Conservation (phyloP, 2,329 filamentous ascomycete genomes). For the Mycosphaerella arachidis region DNA sequence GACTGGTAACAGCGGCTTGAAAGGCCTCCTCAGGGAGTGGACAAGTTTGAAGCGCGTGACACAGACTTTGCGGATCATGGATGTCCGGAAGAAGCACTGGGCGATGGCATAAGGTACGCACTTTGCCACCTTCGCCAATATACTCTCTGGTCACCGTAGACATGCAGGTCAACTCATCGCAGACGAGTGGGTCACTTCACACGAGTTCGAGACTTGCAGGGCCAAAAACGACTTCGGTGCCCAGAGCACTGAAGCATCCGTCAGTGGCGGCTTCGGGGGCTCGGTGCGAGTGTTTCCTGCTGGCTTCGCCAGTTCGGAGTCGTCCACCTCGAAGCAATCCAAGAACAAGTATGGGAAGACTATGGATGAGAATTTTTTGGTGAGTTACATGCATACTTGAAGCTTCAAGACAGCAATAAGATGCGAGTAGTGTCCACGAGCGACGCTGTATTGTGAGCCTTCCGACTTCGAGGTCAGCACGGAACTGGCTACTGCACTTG, state of each 20-base stretch:
- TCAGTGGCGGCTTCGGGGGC: neutral
- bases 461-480: neutral
- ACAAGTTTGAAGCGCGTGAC: neutral
- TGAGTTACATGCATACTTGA: neutral
- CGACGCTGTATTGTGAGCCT: neutral
- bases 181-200: neutral
- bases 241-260: neutral
- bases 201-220: neutral
- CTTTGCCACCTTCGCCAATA: neutral
- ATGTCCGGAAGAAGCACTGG: neutral
- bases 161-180: neutral
- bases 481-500: neutral
- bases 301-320: neutral
- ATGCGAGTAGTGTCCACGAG: neutral
- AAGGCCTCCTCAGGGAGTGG: neutral
- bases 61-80: neutral
- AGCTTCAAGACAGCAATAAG: neutral
- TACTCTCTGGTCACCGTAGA: neutral
- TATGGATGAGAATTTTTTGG: neutral
- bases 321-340: neutral
- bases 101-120: neutral
- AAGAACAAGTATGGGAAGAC: neutral
- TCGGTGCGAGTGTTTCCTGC: neutral
- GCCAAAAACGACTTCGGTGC: neutral
- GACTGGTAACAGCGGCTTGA: neutral